Evolutionary conservation across 2,329 filamentous ascomycete genomes (phyloP).

Genomic region (Chaetomium globosum): DNA sequence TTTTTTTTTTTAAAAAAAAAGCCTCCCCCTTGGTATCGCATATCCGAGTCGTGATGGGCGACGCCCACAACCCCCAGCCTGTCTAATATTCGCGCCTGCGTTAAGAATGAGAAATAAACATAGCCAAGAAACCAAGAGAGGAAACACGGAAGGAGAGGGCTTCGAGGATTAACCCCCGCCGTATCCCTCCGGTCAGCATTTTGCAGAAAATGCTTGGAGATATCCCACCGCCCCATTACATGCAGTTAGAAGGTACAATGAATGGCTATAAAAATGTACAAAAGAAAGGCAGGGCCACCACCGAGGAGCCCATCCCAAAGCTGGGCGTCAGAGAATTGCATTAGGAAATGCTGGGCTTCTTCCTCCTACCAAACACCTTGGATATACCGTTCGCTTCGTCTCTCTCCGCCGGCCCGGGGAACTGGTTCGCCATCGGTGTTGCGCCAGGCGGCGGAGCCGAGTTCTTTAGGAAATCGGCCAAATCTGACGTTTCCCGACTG

Average conservation of each 20-base stretch:
- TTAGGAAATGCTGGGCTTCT: slow-evolving; percentile 46
- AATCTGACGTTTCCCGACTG: slow-evolving; percentile 61
- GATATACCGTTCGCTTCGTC: slow-evolving; percentile 49
- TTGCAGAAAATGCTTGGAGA: neutral
- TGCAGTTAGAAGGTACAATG: neutral
- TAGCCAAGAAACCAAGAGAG: neutral
- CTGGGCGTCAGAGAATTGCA: too few relatives aligned
- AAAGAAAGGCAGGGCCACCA: neutral
- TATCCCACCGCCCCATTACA: neutral
- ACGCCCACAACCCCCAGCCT: neutral
- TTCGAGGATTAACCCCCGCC: neutral
- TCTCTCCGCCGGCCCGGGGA: slow-evolving; percentile 39
- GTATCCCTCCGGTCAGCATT: neutral
- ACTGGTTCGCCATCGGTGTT: slow-evolving; percentile 32
- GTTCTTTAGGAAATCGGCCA: slow-evolving; percentile 72
- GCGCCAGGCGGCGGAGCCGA: slow-evolving; percentile 62
- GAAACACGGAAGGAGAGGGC: neutral
- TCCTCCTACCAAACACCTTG: slow-evolving; percentile 55
- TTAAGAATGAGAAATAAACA: neutral
- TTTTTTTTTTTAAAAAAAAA: slow-evolving; percentile 2
- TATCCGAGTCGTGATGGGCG: neutral
- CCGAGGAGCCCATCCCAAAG: neutral
- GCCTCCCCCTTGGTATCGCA: slow-evolving; percentile 13
- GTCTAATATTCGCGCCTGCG: neutral
- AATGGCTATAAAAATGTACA: slow-evolving; percentile 1